Evolutionary conservation across 768 basidiomycete species (phyloP), one percentile per base, ranked within the genome.

Genomic region (Boletus vermiculosoides): DNA sequence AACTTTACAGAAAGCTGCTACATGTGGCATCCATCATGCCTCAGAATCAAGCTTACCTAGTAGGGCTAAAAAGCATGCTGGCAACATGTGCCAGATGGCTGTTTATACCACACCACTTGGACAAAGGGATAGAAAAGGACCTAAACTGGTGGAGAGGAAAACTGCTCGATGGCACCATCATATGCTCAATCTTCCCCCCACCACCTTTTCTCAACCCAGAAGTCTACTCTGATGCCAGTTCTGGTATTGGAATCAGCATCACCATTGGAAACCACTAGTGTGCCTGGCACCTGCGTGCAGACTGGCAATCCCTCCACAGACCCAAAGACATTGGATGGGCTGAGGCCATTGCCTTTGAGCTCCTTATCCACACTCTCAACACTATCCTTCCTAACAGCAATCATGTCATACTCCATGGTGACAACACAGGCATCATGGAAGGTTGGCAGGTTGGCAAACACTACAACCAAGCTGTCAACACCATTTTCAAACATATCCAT

Each of bases 161-260:
- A 1, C 5, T 16, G 4, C 1, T 0, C 4, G 11, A 10, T 0
- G 5, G n/a, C 0, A 20, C 9, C 1, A 4, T n/a, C 3, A 20
- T 11, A 20, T 3, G 13, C 12, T 18, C n/a, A 1, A 39, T 50
- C 2, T 4, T 8, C 20, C 28, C 50, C 1, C 36, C 12, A 10
- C 11, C n/a, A 6, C 10, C 25, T 8, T 50, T 30, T 9, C 6
- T n/a, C 0, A 9, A 50, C 28, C 25, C 7, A 0, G 5, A 6
- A 7, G 37, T 28, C 1, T 50, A 8, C 8, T 48, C 22, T 0
- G 33, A 48, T 48, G 47, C 47, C 44, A 45, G 25, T 28, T 18
- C 44, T 45, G 5, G 44, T 11, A 5, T 45, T 45, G 23, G 25
- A 45, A 10, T 48, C 9, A 1, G 47, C 13, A 48, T 48, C 5